These are phyloP conservation scores for Ogataea ganodermae DNA, from an alignment of 805 yeast species.

Conservation along the genomic window DNA sequence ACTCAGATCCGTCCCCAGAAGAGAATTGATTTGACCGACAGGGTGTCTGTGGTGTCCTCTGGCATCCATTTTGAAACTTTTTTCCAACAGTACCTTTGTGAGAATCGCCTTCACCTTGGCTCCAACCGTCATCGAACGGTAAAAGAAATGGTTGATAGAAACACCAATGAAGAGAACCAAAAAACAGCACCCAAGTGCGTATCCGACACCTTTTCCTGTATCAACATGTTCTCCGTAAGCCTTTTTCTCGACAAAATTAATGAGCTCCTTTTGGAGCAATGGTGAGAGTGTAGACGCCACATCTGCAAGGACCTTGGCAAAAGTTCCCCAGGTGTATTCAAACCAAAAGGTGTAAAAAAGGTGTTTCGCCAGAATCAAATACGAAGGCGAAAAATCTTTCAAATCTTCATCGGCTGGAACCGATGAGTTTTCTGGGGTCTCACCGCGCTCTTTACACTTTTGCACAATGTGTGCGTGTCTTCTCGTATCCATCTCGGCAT, in stretches of 20 bases:
- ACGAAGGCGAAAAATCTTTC: constrained; percentile 29
- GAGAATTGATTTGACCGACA: constrained; percentile 69
- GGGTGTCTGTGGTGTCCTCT: constrained; percentile 65
- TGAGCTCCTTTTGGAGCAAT: constrained; percentile 61
- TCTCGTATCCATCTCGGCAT: constrained; percentile 34
- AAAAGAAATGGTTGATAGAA: constrained; percentile 62
- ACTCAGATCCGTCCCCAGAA: constrained; percentile 79
- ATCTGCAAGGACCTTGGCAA: constrained; percentile 47
- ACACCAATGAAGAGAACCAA: constrained; percentile 54
- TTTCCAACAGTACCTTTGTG: constrained; percentile 66
- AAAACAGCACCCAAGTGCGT: constrained; percentile 66
- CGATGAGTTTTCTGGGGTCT: constrained; percentile 22
- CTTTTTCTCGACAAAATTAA: constrained; percentile 58
- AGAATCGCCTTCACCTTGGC: constrained; percentile 69
- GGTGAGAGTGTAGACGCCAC: constrained; percentile 58
- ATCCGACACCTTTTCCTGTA: constrained; percentile 71
- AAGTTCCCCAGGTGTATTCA: constrained; percentile 43
- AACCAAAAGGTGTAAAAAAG: constrained; percentile 51
- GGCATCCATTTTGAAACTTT: constrained; percentile 62
- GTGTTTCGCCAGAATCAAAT: constrained; percentile 35
- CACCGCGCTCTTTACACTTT: constrained; percentile 33
- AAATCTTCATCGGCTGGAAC: constrained; percentile 23
- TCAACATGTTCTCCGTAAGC: constrained; percentile 42
- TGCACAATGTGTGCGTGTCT: constrained; percentile 28
- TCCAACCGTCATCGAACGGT: constrained; percentile 61